A percentile compares a stretch with the other conserved stretches of the same genome.
Conservation (phyloP, 352 stramenopile genomes). For the Phytophthora podocarpi region DNA sequence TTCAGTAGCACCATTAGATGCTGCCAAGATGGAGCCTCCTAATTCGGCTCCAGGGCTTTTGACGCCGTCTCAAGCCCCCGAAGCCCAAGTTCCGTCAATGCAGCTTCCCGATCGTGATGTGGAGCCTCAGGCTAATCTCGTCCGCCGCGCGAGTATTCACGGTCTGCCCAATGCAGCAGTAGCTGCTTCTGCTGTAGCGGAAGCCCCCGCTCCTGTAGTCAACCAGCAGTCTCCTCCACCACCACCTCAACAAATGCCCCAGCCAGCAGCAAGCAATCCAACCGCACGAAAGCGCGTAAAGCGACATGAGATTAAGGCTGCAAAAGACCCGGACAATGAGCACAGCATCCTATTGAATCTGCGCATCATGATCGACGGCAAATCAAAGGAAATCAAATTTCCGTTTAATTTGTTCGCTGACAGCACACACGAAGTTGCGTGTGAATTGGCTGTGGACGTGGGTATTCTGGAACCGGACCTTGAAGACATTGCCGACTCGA, state of each 20-base stretch:
- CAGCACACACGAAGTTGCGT: slow-evolving; percentile 94
- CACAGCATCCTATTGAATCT: slow-evolving; percentile 91
- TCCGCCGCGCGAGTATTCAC: slow-evolving; percentile 44
- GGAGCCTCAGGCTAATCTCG: slow-evolving; percentile 23
- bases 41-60: slow-evolving; percentile 42
- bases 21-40: slow-evolving; percentile 17
- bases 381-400: slow-evolving; percentile 97
- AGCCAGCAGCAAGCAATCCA: slow-evolving; percentile 1
- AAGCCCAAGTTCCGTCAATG: slow-evolving; percentile 32
- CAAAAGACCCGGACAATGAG: slow-evolving; percentile 79
- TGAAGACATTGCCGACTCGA: slow-evolving; percentile 94
- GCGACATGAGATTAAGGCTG: slow-evolving; percentile 85
- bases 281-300: slow-evolving; percentile 60
- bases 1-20: neutral
- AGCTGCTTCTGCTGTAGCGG: slow-evolving; percentile 14
- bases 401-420: slow-evolving; percentile 95
- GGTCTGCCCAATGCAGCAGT: slow-evolving; percentile 15
- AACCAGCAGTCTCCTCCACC: slow-evolving; percentile 15
- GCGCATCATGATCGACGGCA: slow-evolving; percentile 88
- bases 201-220: slow-evolving; percentile 6
- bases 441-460: slow-evolving; percentile 94
- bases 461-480: slow-evolving; percentile 92
- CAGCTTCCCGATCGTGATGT: slow-evolving; percentile 40
- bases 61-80: slow-evolving; percentile 31
- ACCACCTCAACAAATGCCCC: slow-evolving; percentile 1